Conservation (phyloP, 164 flowering plant genomes). For the Vitis cinerea region DNA sequence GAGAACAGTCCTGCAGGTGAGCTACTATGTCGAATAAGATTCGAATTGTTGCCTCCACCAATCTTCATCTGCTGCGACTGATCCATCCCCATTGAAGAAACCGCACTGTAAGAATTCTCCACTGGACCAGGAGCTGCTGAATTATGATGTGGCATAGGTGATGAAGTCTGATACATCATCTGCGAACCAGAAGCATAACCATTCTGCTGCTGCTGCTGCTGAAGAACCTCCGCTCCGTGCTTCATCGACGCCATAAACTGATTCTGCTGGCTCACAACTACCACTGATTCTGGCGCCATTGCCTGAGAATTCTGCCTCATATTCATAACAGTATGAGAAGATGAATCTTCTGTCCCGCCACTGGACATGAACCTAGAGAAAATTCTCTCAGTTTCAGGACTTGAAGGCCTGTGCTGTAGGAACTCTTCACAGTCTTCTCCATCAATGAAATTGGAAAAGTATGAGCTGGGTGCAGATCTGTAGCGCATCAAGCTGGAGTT, state of each 20-base stretch:
- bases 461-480: conserved; percentile 68
- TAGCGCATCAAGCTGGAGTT: conserved; percentile 50
- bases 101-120: conserved; percentile 13
- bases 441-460: conserved; percentile 37
- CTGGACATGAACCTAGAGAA: conserved; percentile 36
- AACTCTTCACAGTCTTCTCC: conserved; percentile 30
- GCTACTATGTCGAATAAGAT: conserved; percentile 79
- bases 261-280: conserved; percentile 1
- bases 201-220: conserved; percentile 17
- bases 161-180: conserved; percentile 30
- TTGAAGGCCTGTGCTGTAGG: conserved; percentile 32
- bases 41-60: conserved; percentile 30
- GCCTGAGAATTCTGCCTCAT: conserved; percentile 8
- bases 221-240: conserved; percentile 8
- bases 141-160: conserved; percentile 25
- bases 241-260: conserved; percentile 17
- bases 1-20: conserved; percentile 87
- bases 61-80: conserved; percentile 31
- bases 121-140: conserved; percentile 3
- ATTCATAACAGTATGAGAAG: background rate
- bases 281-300: conserved; percentile 4
- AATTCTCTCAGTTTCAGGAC: conserved; percentile 50
- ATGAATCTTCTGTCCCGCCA: background rate
- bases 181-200: conserved; percentile 22
- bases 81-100: conserved; percentile 29